Base-by-base conservation (phyloP, 345 rosid genomes). In the Gossypium ekmanianum region DNA sequence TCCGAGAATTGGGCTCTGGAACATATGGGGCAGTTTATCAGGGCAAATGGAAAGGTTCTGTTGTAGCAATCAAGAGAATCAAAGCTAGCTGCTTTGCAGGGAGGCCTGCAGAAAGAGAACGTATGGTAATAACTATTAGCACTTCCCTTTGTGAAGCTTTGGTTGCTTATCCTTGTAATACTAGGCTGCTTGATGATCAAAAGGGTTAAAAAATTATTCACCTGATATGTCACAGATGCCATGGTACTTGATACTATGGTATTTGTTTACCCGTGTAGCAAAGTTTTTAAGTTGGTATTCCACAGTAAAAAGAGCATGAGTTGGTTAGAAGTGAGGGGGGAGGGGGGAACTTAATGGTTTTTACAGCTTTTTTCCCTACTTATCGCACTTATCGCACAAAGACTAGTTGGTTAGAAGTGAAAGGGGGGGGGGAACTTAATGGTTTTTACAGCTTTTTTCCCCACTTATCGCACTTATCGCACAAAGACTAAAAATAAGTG, bases 61-160 rank as follows among this genome's bases (percentile, higher is more conserved):
- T 93, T 84, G 98, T 95, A 64, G 99, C 99, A 59, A 88, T 95
- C 72, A 95, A 95, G 88, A 90, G 98, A 76, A 95, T 95, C 71
- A 95, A 94, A 85, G 98, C 98, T 26, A 95, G 99, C 84, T 93
- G 98, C 87, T 95, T 95, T 88, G 93, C 98, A 44, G 99, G 98
- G 80, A 93, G 86, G 84, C 98, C 98, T 74, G 84, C 92, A 34
- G 99, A 95, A 85, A 91, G 99, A 85, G 92, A 90, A 83, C 98
- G 92, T 45, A 77, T 87, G 90, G 90, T 87, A 87, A 39, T 74
- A 74, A 51, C 24, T 54, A 54, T 54, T 7, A n/a, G 58, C 58
- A 54, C 58, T 54, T 54, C 10, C n/a, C 58, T 54, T 54, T 17
- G 22, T 43, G 24, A 64, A 43, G 26, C 48, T 64, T 64, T 64